Percentiles rank a stretch among this genome's conserved stretches.
Conservation (phyloP, 1,284 basidiomycete genomes). For the Mixia osmundae region DNA sequence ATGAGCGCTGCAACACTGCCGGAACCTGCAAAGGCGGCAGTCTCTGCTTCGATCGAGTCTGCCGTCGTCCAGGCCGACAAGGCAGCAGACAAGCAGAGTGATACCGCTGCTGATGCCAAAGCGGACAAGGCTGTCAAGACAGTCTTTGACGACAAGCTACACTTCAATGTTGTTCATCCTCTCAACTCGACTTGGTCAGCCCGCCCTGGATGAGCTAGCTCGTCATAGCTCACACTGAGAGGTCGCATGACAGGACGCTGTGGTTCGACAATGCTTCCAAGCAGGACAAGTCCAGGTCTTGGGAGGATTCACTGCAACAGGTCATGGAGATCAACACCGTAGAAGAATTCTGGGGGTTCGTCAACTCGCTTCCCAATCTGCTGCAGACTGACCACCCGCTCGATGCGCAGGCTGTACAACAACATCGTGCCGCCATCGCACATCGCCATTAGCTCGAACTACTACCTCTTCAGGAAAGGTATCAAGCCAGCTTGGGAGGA, state of each 20-base stretch:
- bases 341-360: constrained; percentile 91
- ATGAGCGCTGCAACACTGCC: too few relatives aligned
- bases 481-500: constrained; percentile 96
- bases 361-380: constrained; percentile 1
- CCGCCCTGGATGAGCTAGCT: neutral
- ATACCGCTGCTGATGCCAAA: too few relatives aligned
- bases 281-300: constrained; percentile 41
- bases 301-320: constrained; percentile 93
- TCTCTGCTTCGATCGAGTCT: too few relatives aligned
- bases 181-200: constrained; percentile 15
- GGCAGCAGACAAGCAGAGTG: too few relatives aligned
- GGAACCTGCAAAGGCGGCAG: too few relatives aligned
- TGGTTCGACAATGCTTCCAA: constrained; percentile 70
- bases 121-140: too few relatives aligned
- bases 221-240: neutral
- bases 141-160: constrained; percentile 12
- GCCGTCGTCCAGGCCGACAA: too few relatives aligned
- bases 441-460: constrained; percentile 86
- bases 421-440: constrained; percentile 93
- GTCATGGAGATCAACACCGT: constrained; percentile 83
- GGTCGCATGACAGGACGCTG: constrained; percentile 44
- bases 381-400: neutral
- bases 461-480: constrained; percentile 95
- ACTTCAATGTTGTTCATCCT: constrained; percentile 18
- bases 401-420: constrained; percentile 51